These are phyloP conservation scores for Paraphaeosphaeria minitans DNA, from an alignment of 2,329 filamentous ascomycete genomes.

Conservation along the genomic window DNA sequence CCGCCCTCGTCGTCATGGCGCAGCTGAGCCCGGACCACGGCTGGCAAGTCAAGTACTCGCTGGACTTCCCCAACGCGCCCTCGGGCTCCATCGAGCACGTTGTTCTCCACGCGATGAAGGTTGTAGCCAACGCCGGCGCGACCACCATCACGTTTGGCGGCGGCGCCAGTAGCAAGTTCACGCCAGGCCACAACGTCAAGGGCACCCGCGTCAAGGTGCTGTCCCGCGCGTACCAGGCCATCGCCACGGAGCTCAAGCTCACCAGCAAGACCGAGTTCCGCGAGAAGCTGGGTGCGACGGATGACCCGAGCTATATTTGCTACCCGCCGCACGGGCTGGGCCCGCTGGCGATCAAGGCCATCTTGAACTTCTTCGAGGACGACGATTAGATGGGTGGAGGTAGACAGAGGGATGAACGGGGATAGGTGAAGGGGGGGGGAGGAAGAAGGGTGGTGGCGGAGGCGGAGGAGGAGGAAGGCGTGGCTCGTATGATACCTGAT, in stretches of 20 bases:
- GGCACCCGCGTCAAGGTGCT: constrained; percentile 82
- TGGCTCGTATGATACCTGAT: constrained; percentile 1
- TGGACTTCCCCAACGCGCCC: constrained; percentile 88
- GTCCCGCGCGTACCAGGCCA: constrained; percentile 77
- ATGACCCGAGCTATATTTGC: constrained; percentile 86
- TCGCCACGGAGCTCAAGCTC: constrained; percentile 81
- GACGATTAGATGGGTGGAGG: constrained; percentile 46
- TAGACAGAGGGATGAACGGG: constrained; percentile 12
- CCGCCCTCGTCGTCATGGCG: constrained; percentile 79
- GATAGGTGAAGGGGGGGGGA: not conserved
- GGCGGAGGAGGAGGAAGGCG: not conserved
- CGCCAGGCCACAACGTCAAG: constrained; percentile 79
- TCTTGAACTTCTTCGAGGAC: constrained; percentile 89
- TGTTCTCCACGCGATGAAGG: constrained; percentile 72
- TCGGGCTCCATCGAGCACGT: constrained; percentile 85
- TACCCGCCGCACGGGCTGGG: constrained; percentile 87
- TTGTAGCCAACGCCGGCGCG: constrained; percentile 62
- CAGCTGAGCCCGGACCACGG: constrained; percentile 81
- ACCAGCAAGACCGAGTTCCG: constrained; percentile 87
- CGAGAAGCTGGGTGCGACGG: constrained; percentile 83
- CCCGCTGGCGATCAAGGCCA: constrained; percentile 79
- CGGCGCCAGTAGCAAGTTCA: constrained; percentile 75
- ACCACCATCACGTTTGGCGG: constrained; percentile 83
- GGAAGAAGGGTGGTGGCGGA: not conserved
- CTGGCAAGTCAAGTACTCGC: constrained; percentile 95